phyloP scores from a whole-genome alignment of 1,284 basidiomycete species.

The Peniophora sp. region DNA sequence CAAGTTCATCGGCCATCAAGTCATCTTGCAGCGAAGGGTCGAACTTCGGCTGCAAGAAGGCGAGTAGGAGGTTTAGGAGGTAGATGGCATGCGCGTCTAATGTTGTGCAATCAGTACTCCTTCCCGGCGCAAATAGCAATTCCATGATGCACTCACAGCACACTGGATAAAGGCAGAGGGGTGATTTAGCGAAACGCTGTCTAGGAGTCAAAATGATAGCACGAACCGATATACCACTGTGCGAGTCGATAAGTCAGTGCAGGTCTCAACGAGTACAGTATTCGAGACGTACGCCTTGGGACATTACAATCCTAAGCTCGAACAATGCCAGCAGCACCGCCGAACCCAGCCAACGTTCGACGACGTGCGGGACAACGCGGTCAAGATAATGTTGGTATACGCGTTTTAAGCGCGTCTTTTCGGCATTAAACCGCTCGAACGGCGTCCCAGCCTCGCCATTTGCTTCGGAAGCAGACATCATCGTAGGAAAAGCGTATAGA shows the following conservation, averaged over 20 bases:
- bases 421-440: constrained; percentile 41
- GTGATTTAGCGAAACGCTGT: background rate
- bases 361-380: constrained; percentile 82
- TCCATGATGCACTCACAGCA: constrained; percentile 46
- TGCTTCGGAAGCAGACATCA: constrained; percentile 41
- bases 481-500: constrained; percentile 13
- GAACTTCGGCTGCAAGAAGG: constrained; percentile 90
- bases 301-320: constrained; percentile 78
- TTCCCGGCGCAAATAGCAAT: background rate
- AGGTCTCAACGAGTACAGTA: background rate
- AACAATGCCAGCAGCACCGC: constrained; percentile 72
- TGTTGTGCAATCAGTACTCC: background rate
- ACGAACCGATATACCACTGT: constrained; percentile 88
- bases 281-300: constrained; percentile 73
- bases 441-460: constrained; percentile 35
- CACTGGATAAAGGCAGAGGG: constrained; percentile 28
- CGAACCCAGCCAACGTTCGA: constrained; percentile 87
- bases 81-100: constrained; percentile 87
- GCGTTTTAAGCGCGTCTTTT: constrained; percentile 46
- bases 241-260: background rate
- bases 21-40: constrained; percentile 95
- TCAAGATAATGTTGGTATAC: constrained; percentile 85
- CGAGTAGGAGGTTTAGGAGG: constrained; percentile 83
- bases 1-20: constrained; percentile 89
- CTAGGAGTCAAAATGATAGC: constrained; percentile 1